phyloP scores from a whole-genome alignment of 345 rosid genomes.

The Eucalyptus sp. region DNA sequence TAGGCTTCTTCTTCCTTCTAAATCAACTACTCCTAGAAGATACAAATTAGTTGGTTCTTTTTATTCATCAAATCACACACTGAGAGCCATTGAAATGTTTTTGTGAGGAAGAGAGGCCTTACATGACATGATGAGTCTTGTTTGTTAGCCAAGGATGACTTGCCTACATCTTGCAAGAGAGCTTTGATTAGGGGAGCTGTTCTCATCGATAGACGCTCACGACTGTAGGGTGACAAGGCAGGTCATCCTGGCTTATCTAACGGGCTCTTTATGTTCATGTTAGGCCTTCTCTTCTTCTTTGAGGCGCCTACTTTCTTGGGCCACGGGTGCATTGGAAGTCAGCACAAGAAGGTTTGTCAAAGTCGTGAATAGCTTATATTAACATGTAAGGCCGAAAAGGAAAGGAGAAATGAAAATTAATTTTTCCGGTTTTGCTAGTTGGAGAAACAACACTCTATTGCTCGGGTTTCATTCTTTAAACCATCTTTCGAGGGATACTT shows the following conservation, averaged over 20 bases:
- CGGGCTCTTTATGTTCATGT: neutral
- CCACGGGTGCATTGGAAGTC: neutral
- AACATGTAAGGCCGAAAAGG: neutral
- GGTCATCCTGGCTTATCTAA: neutral
- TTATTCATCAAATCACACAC: neutral
- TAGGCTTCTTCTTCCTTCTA: neutral
- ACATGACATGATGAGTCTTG: neutral
- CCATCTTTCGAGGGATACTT: neutral
- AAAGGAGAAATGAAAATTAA: neutral
- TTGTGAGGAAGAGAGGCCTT: neutral
- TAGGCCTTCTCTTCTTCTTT: neutral
- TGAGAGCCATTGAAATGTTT: neutral
- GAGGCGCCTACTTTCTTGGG: neutral
- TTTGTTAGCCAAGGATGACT: neutral
- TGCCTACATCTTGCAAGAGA: neutral
- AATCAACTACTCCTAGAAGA: neutral
- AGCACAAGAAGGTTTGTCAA: neutral
- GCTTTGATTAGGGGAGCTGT: neutral
- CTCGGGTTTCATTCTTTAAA: neutral
- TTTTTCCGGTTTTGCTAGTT: neutral
- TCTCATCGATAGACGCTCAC: neutral
- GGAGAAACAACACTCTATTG: neutral
- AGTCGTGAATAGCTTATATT: neutral
- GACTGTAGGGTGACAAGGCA: neutral
- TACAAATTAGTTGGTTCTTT: neutral